Percentiles rank a stretch among this genome's conserved stretches.
Conservation (phyloP, 371 early-diverging fungal species). For the Syncephalastrum monosporum region DNA sequence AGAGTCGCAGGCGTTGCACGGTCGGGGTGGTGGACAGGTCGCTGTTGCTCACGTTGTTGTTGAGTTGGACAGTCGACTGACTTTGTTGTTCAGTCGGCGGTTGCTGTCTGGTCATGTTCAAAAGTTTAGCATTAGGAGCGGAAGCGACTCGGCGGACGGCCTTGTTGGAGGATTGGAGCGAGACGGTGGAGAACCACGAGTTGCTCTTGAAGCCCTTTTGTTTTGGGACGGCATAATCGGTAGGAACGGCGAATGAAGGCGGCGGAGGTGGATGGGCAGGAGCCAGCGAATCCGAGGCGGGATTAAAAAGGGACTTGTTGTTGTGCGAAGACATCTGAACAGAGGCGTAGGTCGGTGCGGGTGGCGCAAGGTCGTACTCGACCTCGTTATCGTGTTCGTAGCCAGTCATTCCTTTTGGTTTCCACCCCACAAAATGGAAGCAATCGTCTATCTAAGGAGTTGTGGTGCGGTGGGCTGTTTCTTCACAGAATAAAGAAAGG, state of each 20-base stretch:
- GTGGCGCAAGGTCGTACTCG: constrained; percentile 20
- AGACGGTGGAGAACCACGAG: constrained; percentile 38
- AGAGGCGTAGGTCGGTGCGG: constrained; percentile 41
- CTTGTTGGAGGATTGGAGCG: constrained; percentile 20
- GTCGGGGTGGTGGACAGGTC: constrained; percentile 4
- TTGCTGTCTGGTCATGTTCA: constrained; percentile 21
- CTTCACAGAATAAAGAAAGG: no score
- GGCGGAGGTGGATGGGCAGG: constrained; percentile 4
- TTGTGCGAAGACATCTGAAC: constrained; percentile 21
- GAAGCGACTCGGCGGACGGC: constrained; percentile 53
- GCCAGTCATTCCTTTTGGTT: no score
- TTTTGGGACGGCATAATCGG: constrained; percentile 22
- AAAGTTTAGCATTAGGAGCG: constrained; percentile 50
- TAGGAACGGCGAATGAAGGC: constrained; percentile 35
- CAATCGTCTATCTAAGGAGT: no score
- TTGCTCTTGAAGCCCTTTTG: constrained; percentile 31
- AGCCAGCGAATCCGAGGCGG: constrained; percentile 7
- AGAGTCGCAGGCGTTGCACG: constrained; percentile 21
- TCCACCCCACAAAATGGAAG: no score
- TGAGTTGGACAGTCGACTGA: constrained; percentile 1
- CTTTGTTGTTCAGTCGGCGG: constrained; percentile 8
- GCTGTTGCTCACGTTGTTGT: constrained; percentile 15
- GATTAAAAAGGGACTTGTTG: constrained; percentile 37
- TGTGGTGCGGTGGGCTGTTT: no score
- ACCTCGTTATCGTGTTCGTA: no score